Percentiles rank a stretch among this genome's conserved stretches.
Evolutionary conservation across 2,329 filamentous ascomycete genomes (phyloP).

Genomic region (Pseudogymnoascus sp.): DNA sequence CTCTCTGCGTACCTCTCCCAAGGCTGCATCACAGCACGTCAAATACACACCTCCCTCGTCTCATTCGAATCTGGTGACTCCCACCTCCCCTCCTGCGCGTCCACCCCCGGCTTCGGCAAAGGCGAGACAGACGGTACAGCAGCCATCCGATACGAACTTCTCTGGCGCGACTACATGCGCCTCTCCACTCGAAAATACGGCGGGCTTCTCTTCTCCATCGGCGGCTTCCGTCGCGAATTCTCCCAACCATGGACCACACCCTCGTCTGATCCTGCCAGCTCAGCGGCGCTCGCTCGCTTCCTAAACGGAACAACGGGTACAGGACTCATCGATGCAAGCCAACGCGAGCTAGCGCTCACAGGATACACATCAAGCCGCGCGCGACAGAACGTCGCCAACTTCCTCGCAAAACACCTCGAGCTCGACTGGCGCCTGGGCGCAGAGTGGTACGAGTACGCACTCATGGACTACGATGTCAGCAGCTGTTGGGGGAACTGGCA

Average conservation of each 20-base stretch:
- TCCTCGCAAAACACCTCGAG: slow-evolving; percentile 62
- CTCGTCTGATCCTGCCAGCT: slow-evolving; percentile 35
- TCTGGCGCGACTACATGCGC: slow-evolving; percentile 78
- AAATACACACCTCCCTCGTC: slow-evolving; percentile 60
- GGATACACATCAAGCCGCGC: slow-evolving; percentile 73
- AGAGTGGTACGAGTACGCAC: slow-evolving; percentile 71
- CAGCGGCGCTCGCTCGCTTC: slow-evolving; percentile 48
- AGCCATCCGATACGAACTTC: slow-evolving; percentile 61
- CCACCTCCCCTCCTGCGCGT: slow-evolving; percentile 13
- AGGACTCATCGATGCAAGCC: slow-evolving; percentile 68
- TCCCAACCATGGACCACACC: slow-evolving; percentile 37
- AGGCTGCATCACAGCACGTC: slow-evolving; percentile 64
- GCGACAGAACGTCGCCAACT: slow-evolving; percentile 68
- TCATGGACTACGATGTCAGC: slow-evolving; percentile 68
- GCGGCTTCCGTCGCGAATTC: slow-evolving; percentile 50
- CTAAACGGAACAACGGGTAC: slow-evolving; percentile 63
- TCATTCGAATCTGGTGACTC: slow-evolving; percentile 59
- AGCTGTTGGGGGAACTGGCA: slow-evolving; percentile 82
- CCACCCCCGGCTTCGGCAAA: slow-evolving; percentile 45
- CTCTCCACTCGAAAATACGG: slow-evolving; percentile 66
- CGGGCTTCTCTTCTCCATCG: slow-evolving; percentile 52
- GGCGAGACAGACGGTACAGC: slow-evolving; percentile 67
- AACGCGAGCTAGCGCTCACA: slow-evolving; percentile 65
- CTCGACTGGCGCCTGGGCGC: slow-evolving; percentile 77
- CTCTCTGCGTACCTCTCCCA: slow-evolving; percentile 65